Evolutionary conservation across 345 rosid genomes (phyloP), one percentile per base, ranked within the genome.

Genomic region (Bruguiera parviflora): DNA sequence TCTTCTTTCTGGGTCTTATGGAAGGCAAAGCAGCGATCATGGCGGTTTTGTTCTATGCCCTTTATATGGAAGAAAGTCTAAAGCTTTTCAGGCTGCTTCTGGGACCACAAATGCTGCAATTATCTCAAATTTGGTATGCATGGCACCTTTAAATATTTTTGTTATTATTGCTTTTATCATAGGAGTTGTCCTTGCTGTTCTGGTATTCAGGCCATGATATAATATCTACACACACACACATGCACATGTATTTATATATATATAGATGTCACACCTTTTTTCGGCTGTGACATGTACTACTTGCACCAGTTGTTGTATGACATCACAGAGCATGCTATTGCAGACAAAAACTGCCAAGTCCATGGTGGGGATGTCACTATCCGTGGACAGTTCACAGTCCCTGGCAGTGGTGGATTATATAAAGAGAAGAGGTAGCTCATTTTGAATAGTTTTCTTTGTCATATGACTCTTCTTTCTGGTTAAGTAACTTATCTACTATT

Each of bases 321-420:
- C 62, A 33, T 32, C 29, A 15, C 52, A 75, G 29, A 61, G 32
- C 74, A 61, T 76, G 32, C 75, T 73, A 71, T 57, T 75, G 85
- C 90, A 95, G 99, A 90, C 88, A 62, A 92, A 95, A 86, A 84
- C 97, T 60, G 98, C 97, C 56, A 92, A 90, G 82, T 87, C 96
- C 52, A 79, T 71, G 76, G 92, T 86, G 73, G 99, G 99, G 57
- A 77, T 92, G 53, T 84, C 85, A 53, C 68, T 95, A 53, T 76
- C 88, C 37, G 87, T 90, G 67, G 97, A 92, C 63, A 81, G 79
- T 84, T 85, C 97, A 64, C 91, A 86, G 70, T 75, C 82, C 69
- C 84, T 84, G 61, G 78, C 89, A 67, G 80, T 75, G 39, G 71
- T 87, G 1, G 99, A 95, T 77, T 92, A 88, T 80, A 73, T 89